Percentiles rank a stretch among this genome's conserved stretches.
Evolutionary conservation across 257 asterid genomes (phyloP).

Genomic region (Gentiana macrophylla): DNA sequence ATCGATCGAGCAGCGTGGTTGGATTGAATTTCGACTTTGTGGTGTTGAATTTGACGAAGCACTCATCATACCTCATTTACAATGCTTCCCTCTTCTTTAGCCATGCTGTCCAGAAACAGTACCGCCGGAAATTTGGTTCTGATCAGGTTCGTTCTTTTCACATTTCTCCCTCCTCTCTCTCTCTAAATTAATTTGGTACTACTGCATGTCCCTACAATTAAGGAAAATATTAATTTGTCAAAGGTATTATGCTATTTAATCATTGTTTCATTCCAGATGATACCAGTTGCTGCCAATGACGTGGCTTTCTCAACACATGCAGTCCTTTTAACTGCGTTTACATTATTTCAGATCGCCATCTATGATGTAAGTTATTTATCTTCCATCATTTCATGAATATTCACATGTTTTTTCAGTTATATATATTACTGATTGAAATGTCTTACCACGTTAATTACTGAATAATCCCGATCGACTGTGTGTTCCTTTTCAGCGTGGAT

Average conservation of each 20-base stretch:
- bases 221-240: too few relatives aligned
- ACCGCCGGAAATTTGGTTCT: slow-evolving; percentile 50
- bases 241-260: too few relatives aligned
- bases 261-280: slow-evolving; percentile 46
- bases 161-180: too few relatives aligned
- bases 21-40: slow-evolving; percentile 90
- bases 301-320: slow-evolving; percentile 93
- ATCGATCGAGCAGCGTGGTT: slow-evolving; percentile 48
- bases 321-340: slow-evolving; percentile 61
- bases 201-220: too few relatives aligned
- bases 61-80: slow-evolving; percentile 82
- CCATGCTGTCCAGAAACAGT: slow-evolving; percentile 62
- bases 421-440: too few relatives aligned
- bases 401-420: too few relatives aligned
- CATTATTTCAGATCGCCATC: slow-evolving; percentile 68
- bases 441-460: too few relatives aligned
- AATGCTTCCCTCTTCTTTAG: slow-evolving; percentile 83
- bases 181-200: too few relatives aligned
- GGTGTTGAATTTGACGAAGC: slow-evolving; percentile 77
- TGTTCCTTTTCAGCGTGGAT: slow-evolving; percentile 54
- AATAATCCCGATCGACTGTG: too few relatives aligned
- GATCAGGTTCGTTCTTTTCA: slow-evolving; percentile 34
- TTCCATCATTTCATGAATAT: too few relatives aligned
- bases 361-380: slow-evolving; percentile 41
- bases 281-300: slow-evolving; percentile 94